phyloP scores from a whole-genome alignment of 1,284 basidiomycete species.

The Coniferiporia weirii region DNA sequence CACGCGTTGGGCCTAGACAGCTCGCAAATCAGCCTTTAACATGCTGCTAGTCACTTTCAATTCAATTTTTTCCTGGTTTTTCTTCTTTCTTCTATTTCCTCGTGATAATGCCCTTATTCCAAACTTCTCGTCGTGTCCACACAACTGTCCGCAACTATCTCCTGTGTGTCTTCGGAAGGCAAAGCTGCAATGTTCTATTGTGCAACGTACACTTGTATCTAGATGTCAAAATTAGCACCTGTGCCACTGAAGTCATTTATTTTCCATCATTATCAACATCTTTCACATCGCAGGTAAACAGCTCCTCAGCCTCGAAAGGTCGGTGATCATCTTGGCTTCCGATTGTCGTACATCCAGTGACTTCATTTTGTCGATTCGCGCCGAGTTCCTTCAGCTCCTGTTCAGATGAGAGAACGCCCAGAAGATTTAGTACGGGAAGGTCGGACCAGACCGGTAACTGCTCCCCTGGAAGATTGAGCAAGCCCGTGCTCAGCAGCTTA shows the following conservation, averaged over 20 bases:
- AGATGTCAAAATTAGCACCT: conserved; percentile 14
- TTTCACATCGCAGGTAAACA: conserved; percentile 11
- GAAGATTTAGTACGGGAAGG: conserved; percentile 67
- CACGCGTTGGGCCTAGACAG: conserved; percentile 83
- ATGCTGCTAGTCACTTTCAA: neutral
- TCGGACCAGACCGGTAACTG: conserved; percentile 47
- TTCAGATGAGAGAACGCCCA: conserved; percentile 48
- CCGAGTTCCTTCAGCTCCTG: conserved; percentile 40
- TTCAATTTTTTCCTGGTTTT: conserved; percentile 17
- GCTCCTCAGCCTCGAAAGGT: conserved; percentile 12
- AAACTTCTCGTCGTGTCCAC: neutral
- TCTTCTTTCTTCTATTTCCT: conserved; percentile 20
- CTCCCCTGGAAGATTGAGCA: conserved; percentile 54
- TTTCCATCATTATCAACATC: neutral
- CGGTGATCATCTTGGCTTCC: conserved; percentile 4
- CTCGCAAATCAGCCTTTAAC: conserved; percentile 65
- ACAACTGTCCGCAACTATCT: neutral
- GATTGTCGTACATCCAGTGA: conserved; percentile 21
- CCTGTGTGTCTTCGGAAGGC: neutral
- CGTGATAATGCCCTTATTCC: conserved; percentile 14
- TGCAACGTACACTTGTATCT: conserved; percentile 14
- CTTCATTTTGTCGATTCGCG: conserved; percentile 23
- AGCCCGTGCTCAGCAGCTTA: conserved; percentile 24
- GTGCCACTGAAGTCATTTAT: conserved; percentile 7
- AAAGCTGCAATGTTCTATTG: conserved; percentile 5